Conservation (phyloP, 495 filamentous ascomycete genomes). For the Neurospora tetrasperma region DNA sequence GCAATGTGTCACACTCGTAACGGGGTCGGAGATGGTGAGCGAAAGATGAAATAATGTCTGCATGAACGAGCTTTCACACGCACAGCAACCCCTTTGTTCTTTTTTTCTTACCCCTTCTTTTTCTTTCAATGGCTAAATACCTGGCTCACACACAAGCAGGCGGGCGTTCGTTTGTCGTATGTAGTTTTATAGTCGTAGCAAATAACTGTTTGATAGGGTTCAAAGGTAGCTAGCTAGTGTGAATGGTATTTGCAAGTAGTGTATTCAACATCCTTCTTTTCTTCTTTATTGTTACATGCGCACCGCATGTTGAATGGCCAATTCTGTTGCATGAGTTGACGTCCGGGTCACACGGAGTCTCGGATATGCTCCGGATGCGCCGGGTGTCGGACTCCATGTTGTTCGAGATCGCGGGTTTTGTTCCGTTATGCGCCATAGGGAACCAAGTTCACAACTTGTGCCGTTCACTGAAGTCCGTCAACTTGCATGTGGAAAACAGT, state of each 20-base stretch:
- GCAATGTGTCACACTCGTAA: not conserved
- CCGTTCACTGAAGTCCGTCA: not conserved
- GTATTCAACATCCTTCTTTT: not conserved
- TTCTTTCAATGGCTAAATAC: not conserved
- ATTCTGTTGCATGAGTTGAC: not conserved
- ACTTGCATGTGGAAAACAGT: not conserved
- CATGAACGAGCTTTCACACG: not conserved
- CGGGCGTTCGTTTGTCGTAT: not conserved
- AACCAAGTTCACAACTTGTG: not conserved
- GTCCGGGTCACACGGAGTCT: not conserved
- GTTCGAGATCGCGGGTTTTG: not conserved
- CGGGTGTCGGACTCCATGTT: not conserved
- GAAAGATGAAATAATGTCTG: not conserved
- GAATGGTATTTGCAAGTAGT: not conserved
- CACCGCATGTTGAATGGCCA: not conserved
- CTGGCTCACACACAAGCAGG: not conserved
- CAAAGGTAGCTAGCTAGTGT: not conserved
- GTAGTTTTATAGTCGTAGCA: not conserved
- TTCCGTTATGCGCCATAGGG: not conserved
- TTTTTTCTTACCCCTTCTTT: not conserved
- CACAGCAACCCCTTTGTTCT: not conserved
- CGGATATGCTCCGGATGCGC: not conserved
- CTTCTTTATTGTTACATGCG: not conserved
- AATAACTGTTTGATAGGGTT: not conserved
- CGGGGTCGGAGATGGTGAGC: not conserved